Evolutionary conservation across 345 rosid species (phyloP), one percentile per base, ranked within the genome.

Genomic region (Isatis tinctoria): DNA sequence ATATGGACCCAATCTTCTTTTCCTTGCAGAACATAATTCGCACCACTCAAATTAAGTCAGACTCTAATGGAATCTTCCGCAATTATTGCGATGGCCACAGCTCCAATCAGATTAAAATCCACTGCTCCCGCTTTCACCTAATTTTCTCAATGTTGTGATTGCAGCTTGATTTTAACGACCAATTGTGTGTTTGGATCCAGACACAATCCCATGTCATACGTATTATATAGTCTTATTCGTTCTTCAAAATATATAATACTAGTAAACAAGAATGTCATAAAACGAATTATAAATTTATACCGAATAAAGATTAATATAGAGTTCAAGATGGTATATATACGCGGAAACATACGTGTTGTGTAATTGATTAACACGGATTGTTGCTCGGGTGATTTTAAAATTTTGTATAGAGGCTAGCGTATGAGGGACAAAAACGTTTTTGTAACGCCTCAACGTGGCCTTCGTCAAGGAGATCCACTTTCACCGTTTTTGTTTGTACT

Each of bases 1-100:
- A 37, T 32, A 67, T 53, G 72, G 62, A 53, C 72, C 72, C 62
- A 41, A 67, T 6, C 18, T 67, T 53, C 9, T 53, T 57, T 69
- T 41, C 22, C 6, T 56, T 28, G 45, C 65, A 70, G 53, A 53
- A 68, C 62, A 68, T 27, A 54, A 39, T 68, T 68, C n/a, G 26
- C 48, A 68, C 44, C 65, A 58, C 65, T 57, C 30, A 70, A 4
- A 70, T 58, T 43, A 70, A 70, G 66, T 70, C 45, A 44, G 65
- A 33, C 66, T 54, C 18, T 45, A 27, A 27, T 62, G 75, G 75
- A 72, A 72, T 62, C 76, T 52, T 72, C 69, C 44, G 14, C 76
- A 72, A 72, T 72, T 62, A 72, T 62, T 62, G 69, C 33, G 33
- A 39, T 51, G 61, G 52, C 76, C 61, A 62, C 61, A 39, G 33